Base-by-base conservation (phyloP, 73 alveolate genomes). In the Effrenium voratum region DNA sequence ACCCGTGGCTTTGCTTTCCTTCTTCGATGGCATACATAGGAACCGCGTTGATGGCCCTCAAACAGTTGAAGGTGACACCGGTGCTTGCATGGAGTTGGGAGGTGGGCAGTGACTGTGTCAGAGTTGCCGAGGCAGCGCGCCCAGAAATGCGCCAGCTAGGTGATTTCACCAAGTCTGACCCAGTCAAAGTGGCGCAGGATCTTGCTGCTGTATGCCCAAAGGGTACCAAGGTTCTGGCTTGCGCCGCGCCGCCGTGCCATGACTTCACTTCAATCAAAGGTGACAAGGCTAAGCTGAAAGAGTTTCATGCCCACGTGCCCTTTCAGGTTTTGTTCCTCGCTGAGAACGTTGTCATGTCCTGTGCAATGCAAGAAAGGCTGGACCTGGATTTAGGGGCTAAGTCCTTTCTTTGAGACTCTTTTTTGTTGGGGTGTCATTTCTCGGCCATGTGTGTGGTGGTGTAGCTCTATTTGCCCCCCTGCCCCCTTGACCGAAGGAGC, bases 371-470 rank as follows among this genome's bases (percentile, higher is more conserved):
- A 30, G 49, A 0, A 0, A 10, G 41, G 40, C 76, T 63, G 2
- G 76, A 63, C 43, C 3, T 2, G 22, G 16, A 34, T 5, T 13
- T 32, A 5, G 81, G 49, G 26, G 1, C 24, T 2, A 0, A 5
- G 49, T 70, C 47, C 26, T 8, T 70, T 70, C 47, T 10, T 34
- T 24, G n/a, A 46, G 32, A 46, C n/a, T 28, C 47, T 46, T 0
- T 44, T 46, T 6, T 24, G 47, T 26, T 70, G 8, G n/a, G 81
- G 81, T 3, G 47, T 70, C 47, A 30, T 70, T 30, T 12, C n/a
- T 30, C 81, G 81, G 22, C 81, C 81, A 3, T 46, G 81, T 30
- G n/a, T 70, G 81, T 70, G 81, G 81, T 70, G 81, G 81, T 70
- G n/a, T 30, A 10, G 26, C 13, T 10, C 28, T 28, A 10, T 70